Evolutionary conservation across 2,329 filamentous ascomycete genomes (phyloP).

Genomic region (Chrysosporium queenslandicum): DNA sequence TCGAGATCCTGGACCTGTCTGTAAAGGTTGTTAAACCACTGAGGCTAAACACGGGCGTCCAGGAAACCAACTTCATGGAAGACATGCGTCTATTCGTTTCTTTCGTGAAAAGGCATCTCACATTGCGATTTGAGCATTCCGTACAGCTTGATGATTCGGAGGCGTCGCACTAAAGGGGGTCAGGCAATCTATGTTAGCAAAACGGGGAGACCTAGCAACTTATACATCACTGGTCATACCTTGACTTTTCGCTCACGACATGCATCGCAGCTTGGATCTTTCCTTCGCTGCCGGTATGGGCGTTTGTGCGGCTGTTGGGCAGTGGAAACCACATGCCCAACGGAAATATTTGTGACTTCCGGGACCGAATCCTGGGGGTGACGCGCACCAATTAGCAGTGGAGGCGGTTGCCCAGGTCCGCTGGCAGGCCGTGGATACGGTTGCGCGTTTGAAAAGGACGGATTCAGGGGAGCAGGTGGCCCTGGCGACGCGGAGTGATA

Average conservation of each 20-base stretch:
- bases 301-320: constrained; percentile 69
- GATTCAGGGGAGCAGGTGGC: constrained; percentile 12
- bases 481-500: constrained; percentile 29
- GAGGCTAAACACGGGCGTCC: constrained; percentile 5
- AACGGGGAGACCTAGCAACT: neutral
- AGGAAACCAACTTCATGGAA: constrained; percentile 68
- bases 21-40: constrained; percentile 11
- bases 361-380: constrained; percentile 33
- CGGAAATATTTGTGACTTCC: constrained; percentile 26
- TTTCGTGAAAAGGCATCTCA: constrained; percentile 98
- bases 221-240: constrained; percentile 28
- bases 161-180: constrained; percentile 61
- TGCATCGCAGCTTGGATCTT: constrained; percentile 95
- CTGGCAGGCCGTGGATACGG: constrained; percentile 34
- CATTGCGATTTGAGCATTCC: constrained; percentile 90
- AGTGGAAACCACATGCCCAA: constrained; percentile 32
- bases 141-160: constrained; percentile 95
- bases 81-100: constrained; percentile 98
- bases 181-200: neutral
- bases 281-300: constrained; percentile 86
- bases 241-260: constrained; percentile 74
- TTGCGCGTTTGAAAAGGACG: constrained; percentile 27
- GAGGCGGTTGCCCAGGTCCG: constrained; percentile 32
- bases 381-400: constrained; percentile 28
- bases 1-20: constrained; percentile 91